Base-by-base conservation (phyloP, 1,284 basidiomycete species). In the Moesziomyces sp. region DNA sequence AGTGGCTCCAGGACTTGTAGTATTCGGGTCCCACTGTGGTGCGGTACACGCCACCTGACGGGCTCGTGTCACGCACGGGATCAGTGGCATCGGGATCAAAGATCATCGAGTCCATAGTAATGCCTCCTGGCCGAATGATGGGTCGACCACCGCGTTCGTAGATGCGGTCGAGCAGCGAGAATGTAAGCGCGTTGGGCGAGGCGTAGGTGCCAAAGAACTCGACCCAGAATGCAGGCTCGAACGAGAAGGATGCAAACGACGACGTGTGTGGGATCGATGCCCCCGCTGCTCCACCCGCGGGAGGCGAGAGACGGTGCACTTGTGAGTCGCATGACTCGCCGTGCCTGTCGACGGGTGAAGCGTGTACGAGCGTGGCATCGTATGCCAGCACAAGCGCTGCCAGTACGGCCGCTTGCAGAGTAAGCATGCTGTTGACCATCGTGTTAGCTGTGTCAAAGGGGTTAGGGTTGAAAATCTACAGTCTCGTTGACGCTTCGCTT, bases 171-270 rank as follows among this genome's bases (percentile, higher is more conserved):
- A 57, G 46, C 38, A 57, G 54, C 11, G 47, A 57, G 16, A 46
- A 24, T 13, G 54, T 57, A 14, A 57, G 47, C 18, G 35, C 3
- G 40, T 57, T 57, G n/a, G 54, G 54, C 24, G 46, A 16, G 19
- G 46, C 14, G 13, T 34, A 43, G 5, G 30, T 44, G 47, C 54
- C 54, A n/a, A 57, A 49, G 40, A 57, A 57, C 40, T 57, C 54
- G 38, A 49, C 46, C 46, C 54, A 57, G 47, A 57, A 49, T 10
- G 54, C 54, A 10, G 47, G 54, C 21, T 57, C 54, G 42, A 57
- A 49, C 5, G 40, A 49, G 42, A 49, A 49, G 7, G 47, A 42
- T n/a, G 53, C 24, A 28, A 49, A 57, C 10, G 46, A 49, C 14
- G 40, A 34, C 9, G 40, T 40, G 28, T 57, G 47, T 2, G 46